phyloP scores from a whole-genome alignment of 2,329 filamentous ascomycete species.

The Colletotrichum tofieldiae region DNA sequence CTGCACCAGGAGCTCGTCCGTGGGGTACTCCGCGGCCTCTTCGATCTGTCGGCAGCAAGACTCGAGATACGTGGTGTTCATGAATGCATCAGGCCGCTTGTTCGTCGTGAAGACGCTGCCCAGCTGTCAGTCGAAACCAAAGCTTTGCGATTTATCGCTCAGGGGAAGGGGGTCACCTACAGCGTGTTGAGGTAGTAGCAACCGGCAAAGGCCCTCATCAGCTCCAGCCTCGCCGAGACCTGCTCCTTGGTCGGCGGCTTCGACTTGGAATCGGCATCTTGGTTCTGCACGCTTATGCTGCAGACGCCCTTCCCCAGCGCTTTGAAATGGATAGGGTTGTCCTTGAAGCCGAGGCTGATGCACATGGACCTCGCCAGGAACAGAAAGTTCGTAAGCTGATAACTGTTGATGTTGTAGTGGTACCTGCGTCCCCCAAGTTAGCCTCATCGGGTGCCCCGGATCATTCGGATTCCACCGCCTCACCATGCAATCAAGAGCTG shows the following conservation, averaged over 20 bases:
- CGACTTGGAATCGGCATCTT: not conserved
- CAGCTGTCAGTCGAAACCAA: not conserved
- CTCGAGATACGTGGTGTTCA: constrained; percentile 62
- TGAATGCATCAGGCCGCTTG: constrained; percentile 64
- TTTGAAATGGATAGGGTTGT: constrained; percentile 46
- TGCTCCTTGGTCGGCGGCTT: constrained; percentile 45
- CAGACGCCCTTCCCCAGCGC: constrained; percentile 34
- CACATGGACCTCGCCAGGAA: constrained; percentile 65
- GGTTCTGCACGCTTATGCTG: constrained; percentile 24
- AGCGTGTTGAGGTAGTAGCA: constrained; percentile 67
- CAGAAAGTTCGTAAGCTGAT: constrained; percentile 65
- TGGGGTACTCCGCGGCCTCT: constrained; percentile 58
- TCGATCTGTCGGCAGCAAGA: constrained; percentile 61
- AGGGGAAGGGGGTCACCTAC: constrained; percentile 51
- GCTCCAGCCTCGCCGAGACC: constrained; percentile 54
- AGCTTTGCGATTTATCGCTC: not conserved
- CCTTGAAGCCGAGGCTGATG: constrained; percentile 57
- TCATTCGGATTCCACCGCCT: constrained; percentile 37
- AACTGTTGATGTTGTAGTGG: constrained; percentile 64
- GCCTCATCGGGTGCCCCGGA: not conserved
- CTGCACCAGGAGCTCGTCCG: constrained; percentile 61
- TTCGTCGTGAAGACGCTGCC: constrained; percentile 60
- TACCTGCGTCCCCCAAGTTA: constrained; percentile 52
- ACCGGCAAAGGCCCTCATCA: constrained; percentile 64
- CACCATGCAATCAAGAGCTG: constrained; percentile 64